Conservation (phyloP, 2,329 filamentous ascomycete genomes). For the Verticillium dahliae region DNA sequence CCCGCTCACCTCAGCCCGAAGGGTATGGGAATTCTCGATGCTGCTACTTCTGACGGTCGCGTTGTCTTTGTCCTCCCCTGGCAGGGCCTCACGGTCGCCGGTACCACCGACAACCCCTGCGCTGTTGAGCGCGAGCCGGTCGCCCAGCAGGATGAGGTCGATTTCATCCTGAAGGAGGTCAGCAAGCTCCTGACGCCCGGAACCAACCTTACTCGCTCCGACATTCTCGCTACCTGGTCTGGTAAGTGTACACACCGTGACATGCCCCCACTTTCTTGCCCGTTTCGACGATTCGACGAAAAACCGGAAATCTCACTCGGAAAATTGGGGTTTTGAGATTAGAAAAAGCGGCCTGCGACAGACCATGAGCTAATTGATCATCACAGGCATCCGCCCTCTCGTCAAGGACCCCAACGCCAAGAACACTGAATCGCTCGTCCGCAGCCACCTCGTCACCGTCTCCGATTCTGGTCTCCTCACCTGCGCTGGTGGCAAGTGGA, state of each 20-base stretch:
- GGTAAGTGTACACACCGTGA: constrained; percentile 37
- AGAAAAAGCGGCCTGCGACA: background rate
- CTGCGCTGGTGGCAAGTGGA: constrained; percentile 82
- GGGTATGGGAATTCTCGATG: constrained; percentile 78
- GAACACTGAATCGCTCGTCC: constrained; percentile 77
- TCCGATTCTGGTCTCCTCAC: constrained; percentile 71
- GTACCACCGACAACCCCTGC: constrained; percentile 72
- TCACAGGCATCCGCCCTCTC: constrained; percentile 60
- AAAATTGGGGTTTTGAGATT: background rate
- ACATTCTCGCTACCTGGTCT: constrained; percentile 77
- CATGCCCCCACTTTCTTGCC: background rate
- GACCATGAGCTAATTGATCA: background rate
- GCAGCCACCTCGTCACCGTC: constrained; percentile 72
- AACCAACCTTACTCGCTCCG: constrained; percentile 65
- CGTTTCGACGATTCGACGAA: background rate
- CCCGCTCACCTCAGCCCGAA: constrained; percentile 73
- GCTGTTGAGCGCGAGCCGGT: constrained; percentile 62
- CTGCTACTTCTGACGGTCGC: constrained; percentile 74
- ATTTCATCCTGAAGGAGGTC: constrained; percentile 76
- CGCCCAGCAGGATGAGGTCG: constrained; percentile 69
- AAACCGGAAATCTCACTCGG: background rate
- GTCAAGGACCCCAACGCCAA: constrained; percentile 75
- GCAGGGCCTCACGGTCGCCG: constrained; percentile 81
- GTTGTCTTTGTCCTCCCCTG: constrained; percentile 85
- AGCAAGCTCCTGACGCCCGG: constrained; percentile 70